Evolutionary conservation across 139 green algal genomes (phyloP).

Genomic region (Yamagishiella unicocca): DNA sequence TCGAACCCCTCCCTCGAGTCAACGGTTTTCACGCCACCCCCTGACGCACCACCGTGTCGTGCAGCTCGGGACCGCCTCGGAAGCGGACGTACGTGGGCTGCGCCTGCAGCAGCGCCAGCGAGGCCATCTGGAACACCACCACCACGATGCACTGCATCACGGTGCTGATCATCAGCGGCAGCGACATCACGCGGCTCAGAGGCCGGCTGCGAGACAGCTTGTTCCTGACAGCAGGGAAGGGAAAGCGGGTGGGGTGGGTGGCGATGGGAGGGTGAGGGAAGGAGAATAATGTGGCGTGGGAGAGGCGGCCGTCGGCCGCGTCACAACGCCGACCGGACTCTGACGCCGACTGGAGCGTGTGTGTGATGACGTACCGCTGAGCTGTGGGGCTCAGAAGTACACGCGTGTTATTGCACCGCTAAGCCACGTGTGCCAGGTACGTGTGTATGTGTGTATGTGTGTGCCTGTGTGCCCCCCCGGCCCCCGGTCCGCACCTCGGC

Average conservation of each 20-base stretch:
- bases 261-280: neutral
- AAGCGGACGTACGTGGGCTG: slow-evolving; percentile 52
- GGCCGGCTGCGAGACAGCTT: slow-evolving; percentile 59
- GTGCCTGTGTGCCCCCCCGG: too few species aligned
- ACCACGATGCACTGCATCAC: slow-evolving; percentile 67
- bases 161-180: slow-evolving; percentile 67
- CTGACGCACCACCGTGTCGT: slow-evolving; percentile 39
- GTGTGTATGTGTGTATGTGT: too few species aligned
- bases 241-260: neutral
- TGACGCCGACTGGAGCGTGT: too few species aligned
- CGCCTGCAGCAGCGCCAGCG: slow-evolving; percentile 48
- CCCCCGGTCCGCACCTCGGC: slow-evolving; percentile 46
- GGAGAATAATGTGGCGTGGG: too few species aligned
- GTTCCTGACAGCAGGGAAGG: neutral
- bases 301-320: too few species aligned
- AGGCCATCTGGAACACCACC: slow-evolving; percentile 66
- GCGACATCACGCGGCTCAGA: slow-evolving; percentile 66
- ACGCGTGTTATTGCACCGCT: too few species aligned
- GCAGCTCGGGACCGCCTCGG: slow-evolving; percentile 54
- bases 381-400: too few species aligned
- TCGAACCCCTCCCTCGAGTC: too few species aligned
- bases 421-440: too few species aligned
- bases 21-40: too few species aligned
- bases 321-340: too few species aligned
- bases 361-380: too few species aligned